Percentiles rank a stretch among this genome's conserved stretches.
phyloP scores from a whole-genome alignment of 768 basidiomycete genomes.

The Cyathus striatus region DNA sequence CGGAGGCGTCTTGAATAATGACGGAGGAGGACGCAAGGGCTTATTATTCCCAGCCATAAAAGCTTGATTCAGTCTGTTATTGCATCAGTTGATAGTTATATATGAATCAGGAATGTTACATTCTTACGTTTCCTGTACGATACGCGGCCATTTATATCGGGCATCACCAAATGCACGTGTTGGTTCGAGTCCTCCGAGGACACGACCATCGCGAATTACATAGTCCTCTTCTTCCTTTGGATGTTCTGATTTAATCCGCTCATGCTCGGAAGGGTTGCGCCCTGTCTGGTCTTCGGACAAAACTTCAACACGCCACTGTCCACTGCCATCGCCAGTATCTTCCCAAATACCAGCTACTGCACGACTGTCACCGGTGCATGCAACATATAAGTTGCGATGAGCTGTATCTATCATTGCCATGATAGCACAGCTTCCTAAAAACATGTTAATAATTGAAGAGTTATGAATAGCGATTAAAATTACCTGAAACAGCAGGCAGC shows the following conservation, averaged over 20 bases:
- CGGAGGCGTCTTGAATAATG: conserved; percentile 80
- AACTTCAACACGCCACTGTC: conserved; percentile 89
- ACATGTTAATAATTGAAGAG: conserved; percentile 9
- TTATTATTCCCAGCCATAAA: conserved; percentile 62
- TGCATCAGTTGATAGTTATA: no score
- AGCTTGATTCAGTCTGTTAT: conserved; percentile 52
- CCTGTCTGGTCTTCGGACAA: conserved; percentile 96
- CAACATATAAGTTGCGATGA: conserved; percentile 80
- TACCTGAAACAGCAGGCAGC: conserved; percentile 79
- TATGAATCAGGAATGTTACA: no score
- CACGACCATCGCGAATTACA: conserved; percentile 76
- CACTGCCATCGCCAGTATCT: conserved; percentile 53
- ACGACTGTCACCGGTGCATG: conserved; percentile 89
- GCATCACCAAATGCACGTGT: conserved; percentile 86
- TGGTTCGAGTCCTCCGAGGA: conserved; percentile 87
- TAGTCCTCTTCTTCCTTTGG: conserved; percentile 66
- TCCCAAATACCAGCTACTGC: conserved; percentile 96
- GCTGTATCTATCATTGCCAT: conserved; percentile 85
- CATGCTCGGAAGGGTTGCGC: conserved; percentile 78
- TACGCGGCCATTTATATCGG: conserved; percentile 81
- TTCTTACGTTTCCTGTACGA: conserved; percentile 66
- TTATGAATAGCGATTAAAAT: conserved; percentile 5
- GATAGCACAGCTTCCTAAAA: conserved; percentile 82
- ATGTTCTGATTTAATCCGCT: conserved; percentile 79
- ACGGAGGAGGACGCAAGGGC: conserved; percentile 53